Evolutionary conservation across 441 rosid species (phyloP).

Genomic region (Adansonia rubrostipa): DNA sequence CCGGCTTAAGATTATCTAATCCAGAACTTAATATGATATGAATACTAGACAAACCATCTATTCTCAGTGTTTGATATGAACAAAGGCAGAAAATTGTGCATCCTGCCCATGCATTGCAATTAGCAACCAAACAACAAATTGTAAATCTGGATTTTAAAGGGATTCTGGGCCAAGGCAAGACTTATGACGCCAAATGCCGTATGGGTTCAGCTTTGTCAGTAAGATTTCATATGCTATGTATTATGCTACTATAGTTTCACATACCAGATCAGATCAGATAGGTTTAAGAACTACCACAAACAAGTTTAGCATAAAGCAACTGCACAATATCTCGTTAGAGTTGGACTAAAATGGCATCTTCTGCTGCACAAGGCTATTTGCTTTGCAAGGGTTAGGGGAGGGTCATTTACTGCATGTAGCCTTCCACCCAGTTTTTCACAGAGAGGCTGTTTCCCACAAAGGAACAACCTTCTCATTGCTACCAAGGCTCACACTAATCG

Average conservation of each 20-base stretch:
- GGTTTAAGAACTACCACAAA: conserved; percentile 2
- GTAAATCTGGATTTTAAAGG: not conserved
- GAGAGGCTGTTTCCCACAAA: not conserved
- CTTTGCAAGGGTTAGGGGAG: not conserved
- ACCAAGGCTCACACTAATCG: not conserved
- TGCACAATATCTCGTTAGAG: not conserved
- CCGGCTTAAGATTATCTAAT: not conserved
- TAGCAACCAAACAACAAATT: not conserved
- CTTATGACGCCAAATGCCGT: not conserved
- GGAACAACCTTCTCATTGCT: not conserved
- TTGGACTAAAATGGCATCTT: not conserved
- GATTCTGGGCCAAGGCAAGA: not conserved
- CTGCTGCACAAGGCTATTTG: not conserved
- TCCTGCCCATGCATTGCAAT: not conserved
- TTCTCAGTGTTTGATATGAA: not conserved
- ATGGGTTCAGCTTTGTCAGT: not conserved
- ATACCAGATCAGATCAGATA: not conserved
- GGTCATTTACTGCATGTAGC: not conserved
- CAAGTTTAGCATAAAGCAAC: not conserved
- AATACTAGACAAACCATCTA: not conserved
- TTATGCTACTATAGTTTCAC: not conserved
- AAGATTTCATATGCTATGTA: not conserved
- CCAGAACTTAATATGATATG: not conserved
- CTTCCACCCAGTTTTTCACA: not conserved
- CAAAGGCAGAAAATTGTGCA: not conserved